A percentile compares a stretch with the other conserved stretches of the same genome.
phyloP scores from a whole-genome alignment of 177 flowering plant species.

The Tripterygium wilfordii region DNA sequence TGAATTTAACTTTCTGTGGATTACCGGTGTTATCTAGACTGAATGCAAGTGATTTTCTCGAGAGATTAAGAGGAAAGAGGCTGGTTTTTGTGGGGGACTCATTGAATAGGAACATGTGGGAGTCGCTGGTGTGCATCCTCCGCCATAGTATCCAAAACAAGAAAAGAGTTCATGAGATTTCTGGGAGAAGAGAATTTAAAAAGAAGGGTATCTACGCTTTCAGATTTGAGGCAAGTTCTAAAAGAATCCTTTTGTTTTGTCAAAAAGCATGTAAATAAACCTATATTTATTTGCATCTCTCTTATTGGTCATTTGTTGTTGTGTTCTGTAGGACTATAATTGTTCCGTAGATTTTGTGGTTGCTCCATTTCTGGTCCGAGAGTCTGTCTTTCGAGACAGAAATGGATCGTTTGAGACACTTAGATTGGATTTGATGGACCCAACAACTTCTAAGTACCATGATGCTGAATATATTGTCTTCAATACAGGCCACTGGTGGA shows the following conservation, averaged over 20 bases:
- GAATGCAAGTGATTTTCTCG: constrained; percentile 74
- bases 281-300: background rate
- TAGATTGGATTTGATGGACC: constrained; percentile 82
- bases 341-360: constrained; percentile 71
- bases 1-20: background rate
- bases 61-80: constrained; percentile 72
- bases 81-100: constrained; percentile 90
- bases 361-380: constrained; percentile 71
- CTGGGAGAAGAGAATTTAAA: constrained; percentile 67
- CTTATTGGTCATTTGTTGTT: constrained; percentile 7
- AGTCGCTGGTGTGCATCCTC: constrained; percentile 84
- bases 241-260: background rate
- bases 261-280: background rate
- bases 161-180: constrained; percentile 66
- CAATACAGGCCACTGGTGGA: constrained; percentile 98
- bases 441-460: constrained; percentile 45
- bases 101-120: constrained; percentile 95
- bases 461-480: constrained; percentile 76
- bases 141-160: constrained; percentile 49
- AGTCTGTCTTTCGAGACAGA: constrained; percentile 28
- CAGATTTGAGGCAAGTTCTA: constrained; percentile 65
- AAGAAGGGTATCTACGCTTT: constrained; percentile 74
- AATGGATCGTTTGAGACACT: constrained; percentile 63
- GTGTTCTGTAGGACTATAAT: constrained; percentile 57
- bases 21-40: constrained; percentile 29